These are phyloP conservation scores for Bertia moriformis DNA, from an alignment of 2,329 filamentous ascomycete species.

Conservation along the genomic window DNA sequence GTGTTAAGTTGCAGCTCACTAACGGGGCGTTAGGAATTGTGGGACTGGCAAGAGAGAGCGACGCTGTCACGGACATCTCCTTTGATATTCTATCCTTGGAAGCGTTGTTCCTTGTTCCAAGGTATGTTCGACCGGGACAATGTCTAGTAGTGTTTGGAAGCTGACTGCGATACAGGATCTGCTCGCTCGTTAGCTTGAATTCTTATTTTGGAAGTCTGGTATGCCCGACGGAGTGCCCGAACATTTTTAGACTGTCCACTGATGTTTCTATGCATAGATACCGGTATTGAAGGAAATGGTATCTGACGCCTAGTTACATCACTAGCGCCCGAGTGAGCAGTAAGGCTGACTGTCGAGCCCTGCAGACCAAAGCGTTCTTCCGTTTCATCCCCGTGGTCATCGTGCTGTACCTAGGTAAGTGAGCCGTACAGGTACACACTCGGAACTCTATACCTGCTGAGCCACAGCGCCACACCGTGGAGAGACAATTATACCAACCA, in stretches of 20 bases:
- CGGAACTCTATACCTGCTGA: too few relatives aligned
- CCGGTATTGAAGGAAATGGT: constrained; percentile 50
- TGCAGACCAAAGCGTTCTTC: constrained; percentile 47
- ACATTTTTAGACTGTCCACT: constrained; percentile 3
- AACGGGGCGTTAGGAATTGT: constrained; percentile 37
- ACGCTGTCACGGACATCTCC: constrained; percentile 38
- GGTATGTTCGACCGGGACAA: too few relatives aligned
- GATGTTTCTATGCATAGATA: constrained; percentile 22
- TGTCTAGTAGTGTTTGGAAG: too few relatives aligned
- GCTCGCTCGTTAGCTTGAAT: background rate
- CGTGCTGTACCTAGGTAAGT: constrained; percentile 39
- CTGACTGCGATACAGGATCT: constrained; percentile 1
- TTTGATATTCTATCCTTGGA: constrained; percentile 56
- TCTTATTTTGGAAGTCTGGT: constrained; percentile 14
- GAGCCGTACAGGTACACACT: too few relatives aligned
- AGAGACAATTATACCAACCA: too few relatives aligned
- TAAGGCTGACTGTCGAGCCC: constrained; percentile 11
- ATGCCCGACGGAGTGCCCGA: constrained; percentile 8
- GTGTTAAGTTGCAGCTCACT: too few relatives aligned
- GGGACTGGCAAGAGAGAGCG: constrained; percentile 34
- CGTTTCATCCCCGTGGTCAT: constrained; percentile 44
- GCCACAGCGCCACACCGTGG: background rate
- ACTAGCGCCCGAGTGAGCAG: too few relatives aligned
- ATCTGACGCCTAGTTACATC: too few relatives aligned
- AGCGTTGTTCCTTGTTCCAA: constrained; percentile 49